Evolutionary conservation across 768 basidiomycete species (phyloP), one percentile per base, ranked within the genome.

Genomic region (Chalciporus piperatus): DNA sequence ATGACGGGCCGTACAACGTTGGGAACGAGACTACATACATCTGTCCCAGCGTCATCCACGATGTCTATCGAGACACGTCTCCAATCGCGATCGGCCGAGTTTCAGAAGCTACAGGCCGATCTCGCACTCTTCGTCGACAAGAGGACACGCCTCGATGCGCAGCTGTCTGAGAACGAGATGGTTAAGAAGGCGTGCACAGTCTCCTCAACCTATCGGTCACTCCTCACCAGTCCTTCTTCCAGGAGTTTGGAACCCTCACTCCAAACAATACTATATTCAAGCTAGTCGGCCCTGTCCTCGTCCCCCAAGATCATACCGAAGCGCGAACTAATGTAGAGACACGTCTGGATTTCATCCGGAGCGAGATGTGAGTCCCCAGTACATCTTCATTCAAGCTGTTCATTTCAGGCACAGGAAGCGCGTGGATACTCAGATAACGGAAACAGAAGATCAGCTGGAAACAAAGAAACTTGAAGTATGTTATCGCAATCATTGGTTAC

Each of bases 301-400:
- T 98, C 9, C 82, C 87, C 60, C 95, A 98, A 70, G 94, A 97
- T 58, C 85, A 87, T 62, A 70, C 70, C 6, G 96, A 97, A 58
- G 96, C 94, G 28, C 89, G 88, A 67, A 74, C 71, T 57, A 97
- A 92, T 62, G 90, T 98, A 20, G 84, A 92, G 59, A 96, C 89
- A 43, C 84, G 96, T 9, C 72, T 98, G 30, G 89, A 90, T 51
- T 95, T 92, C 72, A 98, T 98, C 62, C 76, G 72, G 40, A 72
- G 83, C 50, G 94, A 98, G 70, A 92, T 95, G 95, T 96, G 50
- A 51, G 86, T 55, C 22, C 14, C 14, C 27, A 43, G 14, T 9
- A 38, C 22, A 6, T 13, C 23, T 27, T n/a, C 7, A 32, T 9
- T 22, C 47, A 16, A 32, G 20, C 30, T 41, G 47, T 58, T 62